A percentile compares a stretch with the other conserved stretches of the same genome.
These are phyloP conservation scores for Tolypocladium sp. DNA, from an alignment of 2,329 filamentous ascomycete species.

Conservation along the genomic window DNA sequence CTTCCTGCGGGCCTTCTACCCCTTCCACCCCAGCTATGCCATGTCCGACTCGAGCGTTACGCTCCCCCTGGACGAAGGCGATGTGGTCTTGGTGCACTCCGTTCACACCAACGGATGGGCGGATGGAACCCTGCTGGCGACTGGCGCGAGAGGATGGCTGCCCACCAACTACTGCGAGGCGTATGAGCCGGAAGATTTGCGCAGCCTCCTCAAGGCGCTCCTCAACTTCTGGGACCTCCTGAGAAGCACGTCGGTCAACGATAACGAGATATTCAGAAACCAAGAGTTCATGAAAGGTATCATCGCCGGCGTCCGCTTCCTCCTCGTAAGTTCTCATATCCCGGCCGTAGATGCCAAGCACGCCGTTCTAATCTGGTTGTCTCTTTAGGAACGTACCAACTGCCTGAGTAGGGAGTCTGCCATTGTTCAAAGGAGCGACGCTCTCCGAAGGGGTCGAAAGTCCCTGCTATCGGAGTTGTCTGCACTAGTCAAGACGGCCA, in stretches of 20 bases:
- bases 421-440: constrained; percentile 66
- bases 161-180: constrained; percentile 97
- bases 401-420: constrained; percentile 77
- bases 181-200: constrained; percentile 83
- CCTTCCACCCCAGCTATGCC: constrained; percentile 72
- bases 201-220: constrained; percentile 73
- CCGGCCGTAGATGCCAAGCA: background rate
- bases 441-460: constrained; percentile 73
- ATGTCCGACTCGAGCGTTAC: constrained; percentile 82
- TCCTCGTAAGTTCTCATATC: constrained; percentile 58
- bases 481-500: constrained; percentile 79
- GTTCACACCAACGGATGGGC: constrained; percentile 98
- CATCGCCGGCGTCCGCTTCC: constrained; percentile 83
- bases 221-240: constrained; percentile 90
- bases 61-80: constrained; percentile 78
- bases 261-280: constrained; percentile 72
- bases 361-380: background rate
- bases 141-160: constrained; percentile 85
- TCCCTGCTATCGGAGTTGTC: constrained; percentile 83
- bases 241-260: constrained; percentile 65
- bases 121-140: constrained; percentile 80
- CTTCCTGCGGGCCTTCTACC: constrained; percentile 89
- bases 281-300: constrained; percentile 92
- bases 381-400: constrained; percentile 67
- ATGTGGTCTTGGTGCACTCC: constrained; percentile 89